Evolutionary conservation across 257 asterid genomes (phyloP).

Genomic region (Nemophila menziesii): DNA sequence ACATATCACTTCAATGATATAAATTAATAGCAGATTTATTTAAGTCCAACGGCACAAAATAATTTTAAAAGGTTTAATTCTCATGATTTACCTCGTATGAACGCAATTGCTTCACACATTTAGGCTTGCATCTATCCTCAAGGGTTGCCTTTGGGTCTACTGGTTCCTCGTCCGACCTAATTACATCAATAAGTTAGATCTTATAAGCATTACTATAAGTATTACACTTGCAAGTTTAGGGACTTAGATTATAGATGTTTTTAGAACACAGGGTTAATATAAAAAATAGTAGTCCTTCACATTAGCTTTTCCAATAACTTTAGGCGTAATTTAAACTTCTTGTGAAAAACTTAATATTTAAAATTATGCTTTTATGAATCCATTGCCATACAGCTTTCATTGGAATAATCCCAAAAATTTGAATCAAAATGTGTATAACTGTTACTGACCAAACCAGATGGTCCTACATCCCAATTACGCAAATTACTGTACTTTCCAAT

Average conservation of each 20-base stretch:
- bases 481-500: not conserved
- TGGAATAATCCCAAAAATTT: too few species aligned
- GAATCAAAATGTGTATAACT: too few species aligned
- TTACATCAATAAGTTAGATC: not conserved
- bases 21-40: not conserved
- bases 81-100: slow-evolving; percentile 22
- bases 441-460: too few species aligned
- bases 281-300: too few species aligned
- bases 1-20: not conserved
- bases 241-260: too few species aligned
- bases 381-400: not conserved
- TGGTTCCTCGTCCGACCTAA: slow-evolving; percentile 9
- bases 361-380: not conserved
- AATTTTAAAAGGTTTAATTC: not conserved
- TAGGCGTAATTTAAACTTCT: too few species aligned
- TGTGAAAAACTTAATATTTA: too few species aligned
- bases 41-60: not conserved
- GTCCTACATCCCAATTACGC: not conserved
- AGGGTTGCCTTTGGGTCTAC: not conserved
- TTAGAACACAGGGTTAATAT: too few species aligned
- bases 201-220: not conserved
- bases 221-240: too few species aligned
- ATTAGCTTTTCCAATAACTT: too few species aligned
- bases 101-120: slow-evolving; percentile 3
- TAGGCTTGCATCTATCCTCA: slow-evolving; percentile 5